Percentiles rank a stretch among this genome's conserved stretches.
These are phyloP conservation scores for Murraya koenigii DNA, from an alignment of 345 rosid species.

Conservation along the genomic window DNA sequence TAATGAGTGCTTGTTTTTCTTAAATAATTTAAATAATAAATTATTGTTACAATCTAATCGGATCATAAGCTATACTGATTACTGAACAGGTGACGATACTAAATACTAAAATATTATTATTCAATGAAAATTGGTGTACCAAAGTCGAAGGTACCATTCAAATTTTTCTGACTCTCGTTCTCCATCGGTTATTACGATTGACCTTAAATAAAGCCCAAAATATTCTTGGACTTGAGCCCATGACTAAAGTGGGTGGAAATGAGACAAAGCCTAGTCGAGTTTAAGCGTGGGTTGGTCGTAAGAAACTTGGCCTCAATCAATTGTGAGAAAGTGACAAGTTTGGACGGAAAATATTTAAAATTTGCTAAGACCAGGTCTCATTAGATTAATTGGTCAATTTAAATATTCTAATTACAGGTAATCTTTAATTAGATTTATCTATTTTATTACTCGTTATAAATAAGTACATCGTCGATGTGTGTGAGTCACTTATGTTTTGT, in stretches of 20 bases:
- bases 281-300: background rate
- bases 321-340: background rate
- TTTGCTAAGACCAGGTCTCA: background rate
- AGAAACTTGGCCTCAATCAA: background rate
- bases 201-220: too few species aligned
- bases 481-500: slow-evolving; percentile 12
- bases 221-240: too few species aligned
- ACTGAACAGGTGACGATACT: too few species aligned
- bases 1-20: too few species aligned
- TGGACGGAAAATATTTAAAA: background rate
- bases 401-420: background rate
- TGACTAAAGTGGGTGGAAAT: background rate
- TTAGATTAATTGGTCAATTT: background rate
- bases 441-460: background rate
- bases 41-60: too few species aligned
- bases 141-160: too few species aligned
- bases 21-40: too few species aligned
- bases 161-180: too few species aligned
- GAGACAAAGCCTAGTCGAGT: background rate
- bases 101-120: too few species aligned
- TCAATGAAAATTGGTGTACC: too few species aligned
- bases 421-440: background rate
- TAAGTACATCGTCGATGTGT: slow-evolving; percentile 3
- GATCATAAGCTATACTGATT: too few species aligned
- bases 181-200: too few species aligned